Base-by-base conservation (phyloP, 768 basidiomycete genomes). In the Trametes cubensis region DNA sequence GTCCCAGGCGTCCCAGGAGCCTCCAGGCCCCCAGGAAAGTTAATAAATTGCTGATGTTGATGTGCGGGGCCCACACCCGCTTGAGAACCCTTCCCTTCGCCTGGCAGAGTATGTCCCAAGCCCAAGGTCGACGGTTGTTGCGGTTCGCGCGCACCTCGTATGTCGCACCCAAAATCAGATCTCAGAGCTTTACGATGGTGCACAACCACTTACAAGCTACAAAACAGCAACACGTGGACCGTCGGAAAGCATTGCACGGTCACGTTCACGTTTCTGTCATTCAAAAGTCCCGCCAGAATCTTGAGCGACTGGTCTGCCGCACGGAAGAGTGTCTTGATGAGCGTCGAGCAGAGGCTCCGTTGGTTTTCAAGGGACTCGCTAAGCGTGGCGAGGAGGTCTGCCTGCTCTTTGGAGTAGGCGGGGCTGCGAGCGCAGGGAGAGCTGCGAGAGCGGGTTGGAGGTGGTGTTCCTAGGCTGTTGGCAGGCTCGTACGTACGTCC, bases 401-500 rank as follows among this genome's bases (percentile, higher is more conserved):
- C 90, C 79, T 98, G 95, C 76, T 92, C 88, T 71, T 89, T 82
- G 63, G 94, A 93, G 80, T 95, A 92, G 66, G 90, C 80, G 61
- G 86, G 40, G 86, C 87, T 65, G 85, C 82, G 65, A 95, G 81
- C 55, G 95, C 48, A 87, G 84, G 67, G 88, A 83, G 58, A 96
- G 85, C 39, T 86, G 81, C 75, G 92, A 86, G 60, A 95, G 81
- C 17, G 95, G 93, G 80, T 96, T 79, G 23, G 62, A 40, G n/a
- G 58, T 54, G 70, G 83, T 80, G 76, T 79, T 81, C 77, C 80
- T 83, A 70, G 61, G 64, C 57, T 42, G 49, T 20, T 51, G 8
- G 25, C 55, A n/a, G 13, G 34, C 30, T 55, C 20, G 14, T 51
- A 44, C 42, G 20, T 25, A 21, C 47, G 44, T n/a, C 39, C 6